These are phyloP conservation scores for Mycena indigotica DNA, from an alignment of 768 basidiomycete species.

Conservation along the genomic window DNA sequence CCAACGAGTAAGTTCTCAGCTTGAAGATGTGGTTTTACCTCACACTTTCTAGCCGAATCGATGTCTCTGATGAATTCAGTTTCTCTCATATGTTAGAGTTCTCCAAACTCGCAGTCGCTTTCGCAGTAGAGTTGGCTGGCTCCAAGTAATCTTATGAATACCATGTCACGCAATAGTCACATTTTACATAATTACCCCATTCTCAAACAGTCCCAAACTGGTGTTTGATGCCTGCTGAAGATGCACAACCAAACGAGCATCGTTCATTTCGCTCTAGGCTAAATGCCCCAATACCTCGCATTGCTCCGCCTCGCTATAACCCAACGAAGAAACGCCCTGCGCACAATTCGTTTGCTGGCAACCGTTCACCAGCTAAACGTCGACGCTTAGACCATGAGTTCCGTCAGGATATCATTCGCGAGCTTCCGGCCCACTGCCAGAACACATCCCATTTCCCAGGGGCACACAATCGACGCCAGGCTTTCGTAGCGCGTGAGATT, in stretches of 20 bases:
- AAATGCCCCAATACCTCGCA: neutral
- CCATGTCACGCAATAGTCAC: conserved; percentile 2
- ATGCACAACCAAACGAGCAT: conserved; percentile 1
- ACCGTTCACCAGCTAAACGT: conserved; percentile 9
- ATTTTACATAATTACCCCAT: too few relatives aligned
- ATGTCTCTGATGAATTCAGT: conserved; percentile 85
- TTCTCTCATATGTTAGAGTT: conserved; percentile 90
- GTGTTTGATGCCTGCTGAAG: neutral
- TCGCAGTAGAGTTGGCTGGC: conserved; percentile 74
- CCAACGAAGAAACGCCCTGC: conserved; percentile 11
- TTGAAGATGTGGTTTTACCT: conserved; percentile 7
- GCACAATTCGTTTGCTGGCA: conserved; percentile 5
- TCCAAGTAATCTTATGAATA: conserved; percentile 27
- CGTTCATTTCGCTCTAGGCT: neutral
- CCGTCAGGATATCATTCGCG: neutral
- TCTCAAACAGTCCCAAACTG: too few relatives aligned
- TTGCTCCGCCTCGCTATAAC: neutral
- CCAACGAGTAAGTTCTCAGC: conserved; percentile 66
- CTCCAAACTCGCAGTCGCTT: conserved; percentile 80
- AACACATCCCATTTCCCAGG: conserved; percentile 6
- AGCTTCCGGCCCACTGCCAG: conserved; percentile 12
- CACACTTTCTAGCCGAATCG: conserved; percentile 62
- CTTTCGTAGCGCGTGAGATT: conserved; percentile 14
- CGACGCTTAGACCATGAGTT: conserved; percentile 4
- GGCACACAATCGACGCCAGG: conserved; percentile 3